Conservation (phyloP, 169 alveolate species). For the Cryptosporidium felis region DNA sequence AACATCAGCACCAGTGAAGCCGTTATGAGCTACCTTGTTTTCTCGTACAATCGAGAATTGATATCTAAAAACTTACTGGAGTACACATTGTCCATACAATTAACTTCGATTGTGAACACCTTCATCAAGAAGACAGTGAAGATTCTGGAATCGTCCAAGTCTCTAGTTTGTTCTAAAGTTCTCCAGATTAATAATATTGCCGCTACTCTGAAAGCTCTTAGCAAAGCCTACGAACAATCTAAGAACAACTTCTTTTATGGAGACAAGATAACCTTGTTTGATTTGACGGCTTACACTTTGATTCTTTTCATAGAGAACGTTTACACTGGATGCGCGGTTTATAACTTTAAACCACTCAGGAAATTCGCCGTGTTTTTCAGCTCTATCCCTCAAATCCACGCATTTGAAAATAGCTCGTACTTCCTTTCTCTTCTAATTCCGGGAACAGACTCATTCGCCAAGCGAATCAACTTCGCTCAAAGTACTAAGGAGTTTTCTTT, state of each 20-base stretch:
- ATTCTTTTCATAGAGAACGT: slow-evolving; percentile 40
- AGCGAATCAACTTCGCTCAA: slow-evolving; percentile 23
- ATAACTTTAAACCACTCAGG: neutral
- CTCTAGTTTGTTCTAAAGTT: neutral
- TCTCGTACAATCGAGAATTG: slow-evolving; percentile 1
- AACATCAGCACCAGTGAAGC: slow-evolving; percentile 8
- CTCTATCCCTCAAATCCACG: neutral
- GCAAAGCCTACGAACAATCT: neutral
- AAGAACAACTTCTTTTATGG: neutral
- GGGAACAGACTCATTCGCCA: slow-evolving; percentile 25
- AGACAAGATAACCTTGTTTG: slow-evolving; percentile 4
- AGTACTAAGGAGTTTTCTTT: neutral
- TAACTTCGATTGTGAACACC: neutral
- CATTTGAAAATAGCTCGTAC: slow-evolving; percentile 28
- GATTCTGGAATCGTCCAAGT: neutral
- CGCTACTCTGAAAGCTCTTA: neutral
- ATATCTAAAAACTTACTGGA: neutral
- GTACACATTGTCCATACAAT: slow-evolving; percentile 7
- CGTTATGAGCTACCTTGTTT: neutral
- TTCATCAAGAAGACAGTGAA: neutral
- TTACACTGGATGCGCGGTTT: slow-evolving; percentile 14
- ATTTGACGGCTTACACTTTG: neutral
- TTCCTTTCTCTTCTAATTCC: slow-evolving; percentile 42
- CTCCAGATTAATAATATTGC: neutral
- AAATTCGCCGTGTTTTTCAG: neutral